Evolutionary conservation across 23 red algal genomes (phyloP).

Genomic region (Gracilaria gracilis): DNA sequence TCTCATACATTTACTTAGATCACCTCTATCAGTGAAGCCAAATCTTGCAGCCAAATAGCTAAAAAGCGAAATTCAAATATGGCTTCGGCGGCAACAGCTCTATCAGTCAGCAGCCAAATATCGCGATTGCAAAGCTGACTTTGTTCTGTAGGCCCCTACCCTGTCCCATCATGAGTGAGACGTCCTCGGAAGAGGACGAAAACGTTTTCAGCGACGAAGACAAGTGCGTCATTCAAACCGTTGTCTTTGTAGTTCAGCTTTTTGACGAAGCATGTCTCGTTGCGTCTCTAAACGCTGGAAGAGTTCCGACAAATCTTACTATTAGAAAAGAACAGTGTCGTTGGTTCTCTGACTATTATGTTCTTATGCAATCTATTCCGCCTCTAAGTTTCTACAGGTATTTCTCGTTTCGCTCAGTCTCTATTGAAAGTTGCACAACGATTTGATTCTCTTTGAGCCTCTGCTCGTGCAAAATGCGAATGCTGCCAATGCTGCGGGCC

Average conservation of each 20-base stretch:
- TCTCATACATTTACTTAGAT: too few relatives aligned
- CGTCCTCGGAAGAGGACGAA: too few relatives aligned
- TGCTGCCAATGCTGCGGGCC: neutral
- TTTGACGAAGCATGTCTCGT: neutral
- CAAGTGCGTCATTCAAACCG: neutral
- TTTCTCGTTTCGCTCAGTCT: too few relatives aligned
- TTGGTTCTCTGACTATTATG: too few relatives aligned
- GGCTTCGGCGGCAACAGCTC: neutral
- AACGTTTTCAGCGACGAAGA: neutral
- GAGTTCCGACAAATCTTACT: neutral
- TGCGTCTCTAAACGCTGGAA: neutral
- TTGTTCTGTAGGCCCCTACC: neutral
- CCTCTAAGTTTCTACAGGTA: too few relatives aligned
- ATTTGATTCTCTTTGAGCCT: neutral
- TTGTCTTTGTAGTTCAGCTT: too few relatives aligned
- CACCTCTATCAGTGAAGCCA: too few relatives aligned
- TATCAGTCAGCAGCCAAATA: too few relatives aligned
- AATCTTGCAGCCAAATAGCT: neutral
- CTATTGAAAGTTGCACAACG: too few relatives aligned
- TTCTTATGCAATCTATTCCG: too few relatives aligned
- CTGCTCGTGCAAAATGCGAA: neutral
- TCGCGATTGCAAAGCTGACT: neutral
- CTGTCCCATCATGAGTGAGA: too few relatives aligned
- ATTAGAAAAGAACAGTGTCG: too few relatives aligned
- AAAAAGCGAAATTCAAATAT: neutral